A percentile compares a stretch with the other conserved stretches of the same genome.
These are phyloP conservation scores for Ustilago bromivora DNA, from an alignment of 1,284 basidiomycete genomes.

Conservation along the genomic window DNA sequence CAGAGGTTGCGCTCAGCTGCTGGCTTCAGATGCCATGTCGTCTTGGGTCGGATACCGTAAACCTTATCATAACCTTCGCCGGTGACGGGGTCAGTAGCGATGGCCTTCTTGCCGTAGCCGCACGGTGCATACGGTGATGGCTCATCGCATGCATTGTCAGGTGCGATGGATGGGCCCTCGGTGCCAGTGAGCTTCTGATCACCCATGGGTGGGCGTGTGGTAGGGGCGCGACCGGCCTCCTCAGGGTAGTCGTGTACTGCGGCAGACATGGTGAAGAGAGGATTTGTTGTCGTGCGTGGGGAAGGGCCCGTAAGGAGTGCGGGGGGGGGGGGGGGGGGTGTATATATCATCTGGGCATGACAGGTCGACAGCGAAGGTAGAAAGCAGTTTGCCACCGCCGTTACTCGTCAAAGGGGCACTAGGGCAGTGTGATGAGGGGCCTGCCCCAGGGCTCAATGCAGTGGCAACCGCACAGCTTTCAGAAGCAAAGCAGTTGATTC, in stretches of 20 bases:
- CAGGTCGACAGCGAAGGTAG: background rate
- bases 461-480: conserved; percentile 5
- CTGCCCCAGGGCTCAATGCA: conserved; percentile 2
- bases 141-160: conserved; percentile 63
- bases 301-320: no score
- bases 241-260: conserved; percentile 27
- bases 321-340: conserved; percentile 12
- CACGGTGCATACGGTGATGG: conserved; percentile 56
- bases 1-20: conserved; percentile 50
- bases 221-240: conserved; percentile 40
- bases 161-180: conserved; percentile 53
- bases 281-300: conserved; percentile 2
- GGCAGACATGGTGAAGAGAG: conserved; percentile 29
- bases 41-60: conserved; percentile 64
- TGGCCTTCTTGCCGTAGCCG: conserved; percentile 60
- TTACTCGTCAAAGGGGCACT: background rate
- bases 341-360: conserved; percentile 26
- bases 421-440: background rate
- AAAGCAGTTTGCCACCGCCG: background rate
- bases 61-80: conserved; percentile 62
- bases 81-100: conserved; percentile 50
- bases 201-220: conserved; percentile 43
- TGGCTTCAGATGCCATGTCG: conserved; percentile 65
- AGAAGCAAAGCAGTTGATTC: conserved; percentile 8
- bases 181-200: conserved; percentile 51